These are phyloP conservation scores for Rhizoctonia solani DNA, from an alignment of 1,284 basidiomycete genomes.

Conservation along the genomic window DNA sequence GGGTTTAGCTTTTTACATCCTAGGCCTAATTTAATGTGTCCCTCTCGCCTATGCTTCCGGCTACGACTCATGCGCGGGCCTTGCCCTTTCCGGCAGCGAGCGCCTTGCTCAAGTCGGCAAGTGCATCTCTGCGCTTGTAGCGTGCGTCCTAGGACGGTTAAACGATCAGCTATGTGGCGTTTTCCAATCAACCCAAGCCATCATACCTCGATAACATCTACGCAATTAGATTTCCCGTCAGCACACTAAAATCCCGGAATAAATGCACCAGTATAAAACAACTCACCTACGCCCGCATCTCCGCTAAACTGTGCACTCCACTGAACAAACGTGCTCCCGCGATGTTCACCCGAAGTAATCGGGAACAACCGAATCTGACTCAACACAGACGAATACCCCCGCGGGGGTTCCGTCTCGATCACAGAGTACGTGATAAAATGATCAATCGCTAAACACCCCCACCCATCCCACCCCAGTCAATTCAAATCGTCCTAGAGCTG, in stretches of 20 bases:
- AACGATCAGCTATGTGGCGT: no score
- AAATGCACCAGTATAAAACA: no score
- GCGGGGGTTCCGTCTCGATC: slow-evolving; percentile 20
- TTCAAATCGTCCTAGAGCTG: no score
- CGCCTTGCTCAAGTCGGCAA: slow-evolving; percentile 14
- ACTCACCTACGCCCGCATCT: slow-evolving; percentile 28
- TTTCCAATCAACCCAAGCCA: neutral
- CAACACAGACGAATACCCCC: slow-evolving; percentile 24
- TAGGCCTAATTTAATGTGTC: no score
- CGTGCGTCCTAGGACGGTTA: slow-evolving; percentile 4
- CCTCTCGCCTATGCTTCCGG: no score
- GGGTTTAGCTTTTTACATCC: no score
- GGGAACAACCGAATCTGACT: slow-evolving; percentile 32
- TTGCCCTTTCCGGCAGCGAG: slow-evolving; percentile 26
- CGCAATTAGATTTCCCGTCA: no score
- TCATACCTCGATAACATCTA: slow-evolving; percentile 25
- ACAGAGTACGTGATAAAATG: slow-evolving; percentile 32
- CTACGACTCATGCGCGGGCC: slow-evolving; percentile 6
- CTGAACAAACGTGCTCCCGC: slow-evolving; percentile 28
- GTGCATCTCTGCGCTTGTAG: slow-evolving; percentile 29
- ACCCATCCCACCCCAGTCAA: neutral
- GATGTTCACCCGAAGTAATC: slow-evolving; percentile 14
- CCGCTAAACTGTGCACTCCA: slow-evolving; percentile 32
- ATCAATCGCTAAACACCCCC: slow-evolving; percentile 10
- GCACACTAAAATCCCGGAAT: no score